phyloP scores from a whole-genome alignment of 495 filamentous ascomycete species.

The Penicillium roqueforti region DNA sequence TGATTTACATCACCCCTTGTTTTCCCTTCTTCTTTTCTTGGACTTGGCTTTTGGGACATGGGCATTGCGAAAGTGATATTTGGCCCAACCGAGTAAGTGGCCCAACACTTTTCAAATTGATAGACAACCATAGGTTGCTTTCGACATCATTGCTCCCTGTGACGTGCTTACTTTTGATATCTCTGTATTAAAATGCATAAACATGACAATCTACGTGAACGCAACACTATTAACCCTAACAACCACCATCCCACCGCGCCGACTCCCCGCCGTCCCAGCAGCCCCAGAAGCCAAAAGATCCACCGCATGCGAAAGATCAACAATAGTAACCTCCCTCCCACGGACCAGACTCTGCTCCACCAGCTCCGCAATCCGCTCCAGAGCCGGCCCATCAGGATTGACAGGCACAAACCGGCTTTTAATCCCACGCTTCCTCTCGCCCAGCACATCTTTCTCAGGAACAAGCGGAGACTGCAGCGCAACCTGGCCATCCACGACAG shows the following conservation, averaged over 20 bases:
- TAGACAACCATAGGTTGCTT: neutral
- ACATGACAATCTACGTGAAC: neutral
- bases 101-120: neutral
- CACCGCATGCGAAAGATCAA: slow-evolving; percentile 31
- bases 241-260: slow-evolving; percentile 34
- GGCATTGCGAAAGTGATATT: neutral
- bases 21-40: slow-evolving; percentile 14
- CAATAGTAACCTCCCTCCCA: slow-evolving; percentile 29
- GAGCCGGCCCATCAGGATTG: slow-evolving; percentile 31
- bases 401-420: slow-evolving; percentile 37
- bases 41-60: neutral
- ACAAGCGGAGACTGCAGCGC: slow-evolving; percentile 13
- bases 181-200: slow-evolving; percentile 2
- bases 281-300: slow-evolving; percentile 29
- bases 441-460: slow-evolving; percentile 15
- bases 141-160: neutral
- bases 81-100: neutral
- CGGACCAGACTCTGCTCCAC: slow-evolving; percentile 32
- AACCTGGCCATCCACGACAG: slow-evolving; percentile 32
- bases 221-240: slow-evolving; percentile 13
- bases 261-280: slow-evolving; percentile 23
- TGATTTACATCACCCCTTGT: slow-evolving; percentile 13
- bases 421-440: slow-evolving; percentile 23
- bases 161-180: neutral
- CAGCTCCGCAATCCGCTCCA: slow-evolving; percentile 31